Evolutionary conservation across 2,329 filamentous ascomycete genomes (phyloP).

Genomic region (Tolypocladium inflatum): DNA sequence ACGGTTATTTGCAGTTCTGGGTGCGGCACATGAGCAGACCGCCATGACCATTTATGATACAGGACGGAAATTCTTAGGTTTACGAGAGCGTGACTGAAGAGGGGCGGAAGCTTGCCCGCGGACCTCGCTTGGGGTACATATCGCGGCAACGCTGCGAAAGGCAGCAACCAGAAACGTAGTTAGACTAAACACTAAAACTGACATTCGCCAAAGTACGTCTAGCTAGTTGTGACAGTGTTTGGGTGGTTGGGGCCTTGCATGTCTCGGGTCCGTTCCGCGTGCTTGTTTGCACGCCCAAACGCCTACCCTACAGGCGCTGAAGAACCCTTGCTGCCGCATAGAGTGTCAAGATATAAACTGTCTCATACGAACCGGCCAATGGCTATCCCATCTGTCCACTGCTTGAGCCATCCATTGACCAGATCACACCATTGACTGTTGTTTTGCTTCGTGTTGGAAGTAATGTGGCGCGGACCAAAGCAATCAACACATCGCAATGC

Average conservation of each 20-base stretch:
- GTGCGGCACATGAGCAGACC: constrained; percentile 19
- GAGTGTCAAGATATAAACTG: neutral
- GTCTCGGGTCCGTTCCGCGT: neutral
- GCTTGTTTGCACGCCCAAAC: neutral
- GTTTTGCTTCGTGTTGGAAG: too few relatives aligned
- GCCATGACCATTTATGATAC: constrained; percentile 29
- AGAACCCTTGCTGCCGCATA: neutral
- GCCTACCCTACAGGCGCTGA: neutral
- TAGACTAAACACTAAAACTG: constrained; percentile 25
- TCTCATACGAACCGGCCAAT: too few relatives aligned
- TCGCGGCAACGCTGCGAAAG: constrained; percentile 20
- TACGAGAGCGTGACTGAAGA: constrained; percentile 26
- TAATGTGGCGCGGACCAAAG: neutral
- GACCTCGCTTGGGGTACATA: constrained; percentile 21
- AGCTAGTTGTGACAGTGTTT: neutral
- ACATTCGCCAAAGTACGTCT: constrained; percentile 9
- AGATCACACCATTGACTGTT: too few relatives aligned
- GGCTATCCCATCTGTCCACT: too few relatives aligned
- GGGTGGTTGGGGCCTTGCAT: neutral
- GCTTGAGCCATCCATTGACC: too few relatives aligned
- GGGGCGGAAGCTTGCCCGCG: constrained; percentile 18
- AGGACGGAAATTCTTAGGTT: constrained; percentile 20
- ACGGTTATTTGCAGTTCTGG: constrained; percentile 9
- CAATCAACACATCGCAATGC: neutral
- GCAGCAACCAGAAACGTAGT: constrained; percentile 19